Conservation (phyloP, 2,329 filamentous ascomycete genomes). For the Aspergillus japonicus region DNA sequence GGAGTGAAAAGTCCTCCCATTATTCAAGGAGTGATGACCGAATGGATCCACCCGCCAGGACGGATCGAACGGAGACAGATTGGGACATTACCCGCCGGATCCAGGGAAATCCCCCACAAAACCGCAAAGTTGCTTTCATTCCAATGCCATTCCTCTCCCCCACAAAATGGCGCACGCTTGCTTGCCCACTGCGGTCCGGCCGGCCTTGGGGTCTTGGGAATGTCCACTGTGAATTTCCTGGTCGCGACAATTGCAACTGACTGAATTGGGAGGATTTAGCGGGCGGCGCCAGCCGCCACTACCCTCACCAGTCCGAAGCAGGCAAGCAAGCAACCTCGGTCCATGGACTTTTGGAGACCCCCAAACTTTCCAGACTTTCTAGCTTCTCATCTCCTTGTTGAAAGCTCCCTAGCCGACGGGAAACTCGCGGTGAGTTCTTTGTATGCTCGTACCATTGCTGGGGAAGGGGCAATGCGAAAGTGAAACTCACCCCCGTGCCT, state of each 20-base stretch:
- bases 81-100: constrained; percentile 14
- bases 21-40: neutral
- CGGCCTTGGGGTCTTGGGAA: neutral
- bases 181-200: constrained; percentile 5
- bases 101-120: constrained; percentile 26
- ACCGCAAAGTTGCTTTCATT: constrained; percentile 4
- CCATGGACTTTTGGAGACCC: neutral
- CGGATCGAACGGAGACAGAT: constrained; percentile 11
- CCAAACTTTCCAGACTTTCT: neutral
- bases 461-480: neutral
- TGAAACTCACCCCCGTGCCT: neutral
- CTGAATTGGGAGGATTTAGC: constrained; percentile 10
- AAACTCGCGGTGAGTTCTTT: neutral
- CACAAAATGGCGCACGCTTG: constrained; percentile 21
- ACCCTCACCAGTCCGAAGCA: constrained; percentile 6
- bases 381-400: too few relatives aligned
- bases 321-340: neutral
- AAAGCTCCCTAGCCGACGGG: too few relatives aligned
- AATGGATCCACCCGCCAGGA: constrained; percentile 2
- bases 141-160: constrained; percentile 14
- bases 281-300: constrained; percentile 22
- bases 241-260: neutral
- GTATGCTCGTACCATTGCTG: neutral
- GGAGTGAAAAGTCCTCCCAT: neutral
- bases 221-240: constrained; percentile 2